Conservation (phyloP, 148 eudicot genomes). For the Heliosperma pusillum region DNA sequence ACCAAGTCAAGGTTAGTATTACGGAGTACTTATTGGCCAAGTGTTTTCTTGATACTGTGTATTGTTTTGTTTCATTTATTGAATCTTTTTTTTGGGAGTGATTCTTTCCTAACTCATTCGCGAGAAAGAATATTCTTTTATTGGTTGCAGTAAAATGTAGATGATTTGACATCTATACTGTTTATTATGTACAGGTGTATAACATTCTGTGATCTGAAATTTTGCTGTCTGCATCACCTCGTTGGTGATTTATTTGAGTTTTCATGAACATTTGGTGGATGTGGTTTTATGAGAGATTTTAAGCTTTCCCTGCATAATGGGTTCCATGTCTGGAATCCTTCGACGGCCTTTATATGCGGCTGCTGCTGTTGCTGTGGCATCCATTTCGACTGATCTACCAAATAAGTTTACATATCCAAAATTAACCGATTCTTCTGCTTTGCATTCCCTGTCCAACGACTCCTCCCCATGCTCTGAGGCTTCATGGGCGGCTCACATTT, state of each 20-base stretch:
- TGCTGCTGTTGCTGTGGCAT: slow-evolving; percentile 80
- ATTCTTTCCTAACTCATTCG: background rate
- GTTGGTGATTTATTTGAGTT: slow-evolving; percentile 10
- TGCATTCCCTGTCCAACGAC: slow-evolving; percentile 14
- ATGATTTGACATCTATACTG: background rate
- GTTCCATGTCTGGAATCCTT: slow-evolving; percentile 36
- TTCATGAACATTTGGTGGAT: background rate
- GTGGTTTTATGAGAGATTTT: slow-evolving; percentile 24
- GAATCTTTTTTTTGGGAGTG: background rate
- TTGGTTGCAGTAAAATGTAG: no score
- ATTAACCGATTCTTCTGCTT: slow-evolving; percentile 31
- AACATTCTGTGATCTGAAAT: background rate
- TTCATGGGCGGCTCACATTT: slow-evolving; percentile 67
- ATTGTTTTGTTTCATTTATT: background rate
- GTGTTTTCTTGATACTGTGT: background rate
- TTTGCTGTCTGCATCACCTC: slow-evolving; percentile 12
- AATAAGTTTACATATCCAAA: slow-evolving; percentile 48
- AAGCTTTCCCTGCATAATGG: slow-evolving; percentile 39
- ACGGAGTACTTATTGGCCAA: background rate
- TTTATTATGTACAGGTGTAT: background rate
- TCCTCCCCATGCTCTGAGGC: slow-evolving; percentile 25
- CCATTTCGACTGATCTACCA: slow-evolving; percentile 59
- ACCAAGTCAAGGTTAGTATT: slow-evolving; percentile 9
- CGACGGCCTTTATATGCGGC: slow-evolving; percentile 55
- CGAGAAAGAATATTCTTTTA: background rate